A percentile compares a stretch with the other conserved stretches of the same genome.
phyloP scores from a whole-genome alignment of 2,329 filamentous ascomycete genomes.

The Xylaria sp. region DNA sequence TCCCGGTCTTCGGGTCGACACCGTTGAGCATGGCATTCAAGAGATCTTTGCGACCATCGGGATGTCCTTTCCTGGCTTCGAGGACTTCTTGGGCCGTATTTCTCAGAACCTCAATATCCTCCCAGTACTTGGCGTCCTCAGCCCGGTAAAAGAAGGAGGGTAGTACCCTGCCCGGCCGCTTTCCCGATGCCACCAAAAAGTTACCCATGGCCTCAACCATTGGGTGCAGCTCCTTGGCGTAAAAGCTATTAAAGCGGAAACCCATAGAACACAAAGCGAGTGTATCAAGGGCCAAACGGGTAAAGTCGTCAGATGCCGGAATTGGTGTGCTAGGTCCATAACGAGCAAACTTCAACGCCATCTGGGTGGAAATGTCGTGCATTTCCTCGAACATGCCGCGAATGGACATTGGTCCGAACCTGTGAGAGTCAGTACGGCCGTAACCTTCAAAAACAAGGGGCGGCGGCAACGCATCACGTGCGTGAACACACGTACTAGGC shows the following conservation, averaged over 20 bases:
- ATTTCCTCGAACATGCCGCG: constrained; percentile 72
- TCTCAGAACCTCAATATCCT: constrained; percentile 61
- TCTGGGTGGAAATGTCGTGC: constrained; percentile 69
- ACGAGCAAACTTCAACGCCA: constrained; percentile 72
- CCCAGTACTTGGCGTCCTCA: constrained; percentile 56
- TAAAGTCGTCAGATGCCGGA: constrained; percentile 48
- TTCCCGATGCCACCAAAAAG: constrained; percentile 63
- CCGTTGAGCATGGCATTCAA: constrained; percentile 73
- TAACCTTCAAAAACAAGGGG: not conserved
- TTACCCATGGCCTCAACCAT: constrained; percentile 71
- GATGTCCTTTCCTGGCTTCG: constrained; percentile 59
- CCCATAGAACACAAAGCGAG: constrained; percentile 74
- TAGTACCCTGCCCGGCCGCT: constrained; percentile 54
- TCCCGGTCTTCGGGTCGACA: constrained; percentile 69
- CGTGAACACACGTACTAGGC: constrained; percentile 27
- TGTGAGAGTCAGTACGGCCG: constrained; percentile 62
- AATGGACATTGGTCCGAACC: constrained; percentile 71
- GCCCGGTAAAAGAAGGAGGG: constrained; percentile 56
- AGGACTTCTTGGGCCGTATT: constrained; percentile 65
- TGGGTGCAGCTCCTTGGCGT: constrained; percentile 70
- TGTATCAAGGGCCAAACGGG: constrained; percentile 71
- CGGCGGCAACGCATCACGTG: not conserved
- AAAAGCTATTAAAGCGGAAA: constrained; percentile 77
- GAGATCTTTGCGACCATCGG: constrained; percentile 66
- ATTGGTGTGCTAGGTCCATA: constrained; percentile 64